Conservation (phyloP, 441 rosid genomes). For the Bocquillonia castaneifolia region DNA sequence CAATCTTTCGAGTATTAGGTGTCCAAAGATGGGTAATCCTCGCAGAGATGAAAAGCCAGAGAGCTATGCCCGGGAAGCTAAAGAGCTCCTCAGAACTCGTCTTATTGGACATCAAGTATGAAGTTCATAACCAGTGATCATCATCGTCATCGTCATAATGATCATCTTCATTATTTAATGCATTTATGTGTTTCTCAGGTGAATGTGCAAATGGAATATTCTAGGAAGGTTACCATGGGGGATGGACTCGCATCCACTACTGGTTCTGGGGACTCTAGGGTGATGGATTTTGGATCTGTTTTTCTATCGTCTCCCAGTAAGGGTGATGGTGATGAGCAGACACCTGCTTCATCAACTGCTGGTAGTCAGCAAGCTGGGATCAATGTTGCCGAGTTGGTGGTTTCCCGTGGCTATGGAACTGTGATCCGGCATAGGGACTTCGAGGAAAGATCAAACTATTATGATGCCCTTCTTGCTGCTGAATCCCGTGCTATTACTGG, state of each 20-base stretch:
- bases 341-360: slow-evolving; percentile 39
- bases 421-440: slow-evolving; percentile 85
- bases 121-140: slow-evolving; percentile 4
- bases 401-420: slow-evolving; percentile 71
- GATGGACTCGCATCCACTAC: slow-evolving; percentile 49
- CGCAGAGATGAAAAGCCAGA: slow-evolving; percentile 86
- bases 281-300: slow-evolving; percentile 91
- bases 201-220: slow-evolving; percentile 85
- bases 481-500: slow-evolving; percentile 75
- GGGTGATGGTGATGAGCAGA: slow-evolving; percentile 54
- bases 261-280: slow-evolving; percentile 58
- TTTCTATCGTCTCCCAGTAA: slow-evolving; percentile 58
- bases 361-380: slow-evolving; percentile 54
- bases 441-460: slow-evolving; percentile 92
- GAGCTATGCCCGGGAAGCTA: slow-evolving; percentile 84
- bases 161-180: background rate
- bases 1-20: slow-evolving; percentile 84
- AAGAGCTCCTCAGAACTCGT: slow-evolving; percentile 67
- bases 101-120: slow-evolving; percentile 75
- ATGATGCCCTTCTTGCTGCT: slow-evolving; percentile 86
- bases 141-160: background rate
- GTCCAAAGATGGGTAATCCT: slow-evolving; percentile 91
- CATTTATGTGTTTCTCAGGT: slow-evolving; percentile 47
- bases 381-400: slow-evolving; percentile 77
- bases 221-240: slow-evolving; percentile 62